These are phyloP conservation scores for Malus sieversii DNA, from an alignment of 306 rosid genomes.

Conservation along the genomic window DNA sequence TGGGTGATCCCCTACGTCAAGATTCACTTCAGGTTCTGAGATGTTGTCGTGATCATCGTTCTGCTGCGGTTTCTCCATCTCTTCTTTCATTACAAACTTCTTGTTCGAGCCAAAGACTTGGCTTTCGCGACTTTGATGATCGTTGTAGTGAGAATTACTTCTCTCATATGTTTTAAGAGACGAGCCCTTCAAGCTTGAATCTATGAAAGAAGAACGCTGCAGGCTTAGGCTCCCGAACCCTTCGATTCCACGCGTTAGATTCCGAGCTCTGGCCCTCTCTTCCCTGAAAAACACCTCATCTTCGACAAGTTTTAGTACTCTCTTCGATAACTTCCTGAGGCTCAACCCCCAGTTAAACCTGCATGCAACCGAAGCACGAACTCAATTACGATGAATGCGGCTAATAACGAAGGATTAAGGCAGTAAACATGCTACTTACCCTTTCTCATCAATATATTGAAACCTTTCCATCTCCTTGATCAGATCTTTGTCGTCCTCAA, in stretches of 20 bases:
- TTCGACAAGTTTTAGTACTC: slow-evolving; percentile 39
- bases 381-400: not conserved
- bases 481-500: slow-evolving; percentile 27
- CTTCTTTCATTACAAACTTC: not conserved
- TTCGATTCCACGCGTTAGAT: slow-evolving; percentile 47
- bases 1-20: slow-evolving; percentile 26
- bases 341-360: slow-evolving; percentile 74
- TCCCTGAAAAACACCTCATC: slow-evolving; percentile 26
- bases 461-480: slow-evolving; percentile 44
- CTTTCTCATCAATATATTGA: slow-evolving; percentile 55
- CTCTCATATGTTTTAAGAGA: slow-evolving; percentile 26
- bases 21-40: slow-evolving; percentile 4
- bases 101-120: not conserved
- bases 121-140: slow-evolving; percentile 6
- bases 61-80: not conserved
- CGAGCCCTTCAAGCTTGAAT: slow-evolving; percentile 17
- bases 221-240: slow-evolving; percentile 63
- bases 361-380: not conserved
- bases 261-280: slow-evolving; percentile 50
- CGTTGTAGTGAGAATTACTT: slow-evolving; percentile 29
- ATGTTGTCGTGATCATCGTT: not conserved
- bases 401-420: not conserved
- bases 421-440: slow-evolving; percentile 26
- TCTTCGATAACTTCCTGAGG: slow-evolving; percentile 41
- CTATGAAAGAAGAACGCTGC: slow-evolving; percentile 12